phyloP scores from a whole-genome alignment of 164 flowering plant species.

The Hamamelis virginiana region DNA sequence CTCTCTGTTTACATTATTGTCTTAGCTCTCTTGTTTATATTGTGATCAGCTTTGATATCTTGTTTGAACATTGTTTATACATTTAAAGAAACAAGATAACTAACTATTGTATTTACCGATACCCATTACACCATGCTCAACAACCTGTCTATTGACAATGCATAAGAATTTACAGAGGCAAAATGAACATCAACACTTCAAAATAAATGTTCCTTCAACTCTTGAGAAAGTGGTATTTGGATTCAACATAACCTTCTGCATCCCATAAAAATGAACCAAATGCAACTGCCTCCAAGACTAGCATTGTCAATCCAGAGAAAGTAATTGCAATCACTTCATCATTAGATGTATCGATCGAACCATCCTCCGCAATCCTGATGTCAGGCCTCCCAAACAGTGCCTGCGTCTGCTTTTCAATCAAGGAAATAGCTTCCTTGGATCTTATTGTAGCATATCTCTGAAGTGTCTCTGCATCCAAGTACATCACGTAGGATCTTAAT shows the following conservation, averaged over 20 bases:
- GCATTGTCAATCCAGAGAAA: constrained; percentile 73
- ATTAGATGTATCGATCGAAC: constrained; percentile 58
- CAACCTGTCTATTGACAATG: not conserved
- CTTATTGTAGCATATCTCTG: constrained; percentile 86
- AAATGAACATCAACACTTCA: not conserved
- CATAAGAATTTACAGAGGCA: not conserved
- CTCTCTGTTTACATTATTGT: no score
- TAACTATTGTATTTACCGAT: no score
- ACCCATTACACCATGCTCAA: not conserved
- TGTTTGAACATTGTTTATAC: no score
- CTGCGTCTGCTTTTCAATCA: constrained; percentile 91
- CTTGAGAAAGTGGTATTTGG: constrained; percentile 61
- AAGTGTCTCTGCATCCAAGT: constrained; percentile 83
- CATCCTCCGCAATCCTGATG: constrained; percentile 61
- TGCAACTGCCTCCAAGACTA: constrained; percentile 84
- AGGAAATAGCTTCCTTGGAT: constrained; percentile 78
- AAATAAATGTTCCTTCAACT: constrained; percentile 23
- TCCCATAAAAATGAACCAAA: constrained; percentile 95
- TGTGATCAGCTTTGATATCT: no score
- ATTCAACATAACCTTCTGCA: constrained; percentile 73
- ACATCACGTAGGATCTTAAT: constrained; percentile 83
- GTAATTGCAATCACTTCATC: constrained; percentile 65
- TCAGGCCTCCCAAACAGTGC: constrained; percentile 92
- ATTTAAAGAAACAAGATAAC: no score
- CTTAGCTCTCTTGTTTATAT: no score